These are phyloP conservation scores for Ophiocordyceps australis DNA, from an alignment of 2,329 filamentous ascomycete species.

Conservation along the genomic window DNA sequence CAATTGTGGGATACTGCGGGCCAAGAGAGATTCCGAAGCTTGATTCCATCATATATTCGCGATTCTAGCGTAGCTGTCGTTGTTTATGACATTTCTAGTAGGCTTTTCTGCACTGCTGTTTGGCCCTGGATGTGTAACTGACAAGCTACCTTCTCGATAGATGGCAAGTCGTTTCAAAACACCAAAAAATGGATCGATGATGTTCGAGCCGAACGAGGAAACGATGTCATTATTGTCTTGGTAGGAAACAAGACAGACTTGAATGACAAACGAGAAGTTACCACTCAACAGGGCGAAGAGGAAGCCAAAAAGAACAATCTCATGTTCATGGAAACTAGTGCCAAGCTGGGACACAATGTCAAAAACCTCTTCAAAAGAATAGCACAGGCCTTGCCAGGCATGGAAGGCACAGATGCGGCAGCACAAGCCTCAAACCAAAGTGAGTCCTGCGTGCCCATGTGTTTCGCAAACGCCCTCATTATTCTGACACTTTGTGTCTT, in stretches of 20 bases:
- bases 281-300: conserved; percentile 87
- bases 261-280: conserved; percentile 96
- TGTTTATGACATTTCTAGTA: conserved; percentile 94
- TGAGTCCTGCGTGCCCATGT: conserved; percentile 25
- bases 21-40: conserved; percentile 88
- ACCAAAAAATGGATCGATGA: conserved; percentile 99
- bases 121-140: background rate
- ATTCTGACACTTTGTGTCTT: conserved; percentile 6
- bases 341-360: conserved; percentile 94
- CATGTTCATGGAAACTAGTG: conserved; percentile 98
- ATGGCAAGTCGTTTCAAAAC: conserved; percentile 94
- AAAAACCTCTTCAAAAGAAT: conserved; percentile 96
- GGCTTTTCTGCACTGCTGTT: conserved; percentile 1
- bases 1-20: conserved; percentile 98
- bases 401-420: conserved; percentile 78
- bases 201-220: conserved; percentile 86
- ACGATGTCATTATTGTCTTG: conserved; percentile 96
- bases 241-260: conserved; percentile 99
- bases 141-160: conserved; percentile 18
- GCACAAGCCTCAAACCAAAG: conserved; percentile 59
- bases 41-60: conserved; percentile 97
- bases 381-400: conserved; percentile 90
- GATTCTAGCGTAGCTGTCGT: conserved; percentile 97
- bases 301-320: conserved; percentile 95
- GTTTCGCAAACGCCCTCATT: background rate